These are phyloP conservation scores for Microbotryum saponariae DNA, from an alignment of 1,284 basidiomycete species.

Conservation along the genomic window DNA sequence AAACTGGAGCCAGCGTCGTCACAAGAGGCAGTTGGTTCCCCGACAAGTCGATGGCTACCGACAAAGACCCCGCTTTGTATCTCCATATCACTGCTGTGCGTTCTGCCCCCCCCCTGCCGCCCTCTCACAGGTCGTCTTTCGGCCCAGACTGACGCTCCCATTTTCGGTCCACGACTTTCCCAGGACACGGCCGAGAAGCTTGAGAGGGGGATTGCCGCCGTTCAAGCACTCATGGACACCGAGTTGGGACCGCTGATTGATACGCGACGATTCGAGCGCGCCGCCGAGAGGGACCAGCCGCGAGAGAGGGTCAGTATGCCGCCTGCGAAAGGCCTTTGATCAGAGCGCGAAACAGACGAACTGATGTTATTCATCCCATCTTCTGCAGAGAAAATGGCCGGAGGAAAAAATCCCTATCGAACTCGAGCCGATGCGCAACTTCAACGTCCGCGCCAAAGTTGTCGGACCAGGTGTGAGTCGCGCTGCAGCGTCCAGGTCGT, in stretches of 20 bases:
- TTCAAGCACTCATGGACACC: constrained; percentile 74
- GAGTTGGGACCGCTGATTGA: constrained; percentile 84
- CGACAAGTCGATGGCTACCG: constrained; percentile 76
- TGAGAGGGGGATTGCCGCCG: constrained; percentile 62
- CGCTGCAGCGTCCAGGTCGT: background rate
- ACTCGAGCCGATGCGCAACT: constrained; percentile 84
- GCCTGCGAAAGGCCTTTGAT: constrained; percentile 1
- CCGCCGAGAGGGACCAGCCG: constrained; percentile 11
- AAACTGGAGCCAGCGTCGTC: constrained; percentile 79
- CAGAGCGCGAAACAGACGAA: background rate
- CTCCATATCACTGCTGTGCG: constrained; percentile 73
- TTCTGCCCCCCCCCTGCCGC: background rate
- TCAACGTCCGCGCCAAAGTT: constrained; percentile 94
- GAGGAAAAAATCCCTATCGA: constrained; percentile 85
- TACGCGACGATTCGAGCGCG: constrained; percentile 50
- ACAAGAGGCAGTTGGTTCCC: constrained; percentile 94
- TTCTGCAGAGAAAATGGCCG: constrained; percentile 73
- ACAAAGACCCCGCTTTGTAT: constrained; percentile 87
- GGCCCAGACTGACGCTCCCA: background rate
- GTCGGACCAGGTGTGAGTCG: constrained; percentile 77
- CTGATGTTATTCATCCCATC: background rate
- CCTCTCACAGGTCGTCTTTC: too few relatives aligned
- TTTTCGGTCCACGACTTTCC: background rate
- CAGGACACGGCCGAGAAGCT: constrained; percentile 63
- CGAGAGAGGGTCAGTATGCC: constrained; percentile 10